Conservation (phyloP, 148 eudicot genomes). For the Euryodendron excelsum region DNA sequence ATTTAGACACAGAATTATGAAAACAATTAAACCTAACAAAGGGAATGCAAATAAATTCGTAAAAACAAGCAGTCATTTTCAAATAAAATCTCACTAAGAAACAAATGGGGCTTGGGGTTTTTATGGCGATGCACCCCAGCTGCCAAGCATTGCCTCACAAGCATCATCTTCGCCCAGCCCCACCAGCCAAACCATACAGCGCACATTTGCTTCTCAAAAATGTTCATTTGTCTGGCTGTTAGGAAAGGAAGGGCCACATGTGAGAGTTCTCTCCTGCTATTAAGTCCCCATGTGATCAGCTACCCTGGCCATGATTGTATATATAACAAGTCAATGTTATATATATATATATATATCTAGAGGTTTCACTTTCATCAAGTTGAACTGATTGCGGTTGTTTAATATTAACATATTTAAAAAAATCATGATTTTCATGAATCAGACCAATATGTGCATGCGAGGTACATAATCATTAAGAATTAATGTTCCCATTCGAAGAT, state of each 20-base stretch:
- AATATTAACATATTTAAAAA: not conserved
- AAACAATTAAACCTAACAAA: too few relatives aligned
- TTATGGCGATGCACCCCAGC: too few relatives aligned
- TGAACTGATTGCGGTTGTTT: not conserved
- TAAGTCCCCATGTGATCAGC: conserved; percentile 26
- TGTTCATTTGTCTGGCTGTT: conserved; percentile 1
- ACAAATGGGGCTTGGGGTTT: too few relatives aligned
- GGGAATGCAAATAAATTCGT: too few relatives aligned
- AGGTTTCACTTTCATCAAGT: not conserved
- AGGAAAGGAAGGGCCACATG: conserved; percentile 18
- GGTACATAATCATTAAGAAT: not conserved
- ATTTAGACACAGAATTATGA: too few relatives aligned
- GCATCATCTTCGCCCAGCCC: too few relatives aligned
- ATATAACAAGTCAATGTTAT: too few relatives aligned
- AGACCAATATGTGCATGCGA: too few relatives aligned
- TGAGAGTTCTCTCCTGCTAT: not conserved
- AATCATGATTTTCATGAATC: not conserved
- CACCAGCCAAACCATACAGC: not conserved
- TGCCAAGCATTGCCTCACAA: too few relatives aligned
- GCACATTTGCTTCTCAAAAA: not conserved
- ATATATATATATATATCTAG: too few relatives aligned
- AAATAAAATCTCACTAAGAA: too few relatives aligned
- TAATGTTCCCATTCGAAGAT: not conserved
- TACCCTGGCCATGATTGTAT: conserved; percentile 20
- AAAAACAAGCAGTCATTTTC: too few relatives aligned